Conservation (phyloP, 83 land plant species). For the Diphasiastrum complanatum region DNA sequence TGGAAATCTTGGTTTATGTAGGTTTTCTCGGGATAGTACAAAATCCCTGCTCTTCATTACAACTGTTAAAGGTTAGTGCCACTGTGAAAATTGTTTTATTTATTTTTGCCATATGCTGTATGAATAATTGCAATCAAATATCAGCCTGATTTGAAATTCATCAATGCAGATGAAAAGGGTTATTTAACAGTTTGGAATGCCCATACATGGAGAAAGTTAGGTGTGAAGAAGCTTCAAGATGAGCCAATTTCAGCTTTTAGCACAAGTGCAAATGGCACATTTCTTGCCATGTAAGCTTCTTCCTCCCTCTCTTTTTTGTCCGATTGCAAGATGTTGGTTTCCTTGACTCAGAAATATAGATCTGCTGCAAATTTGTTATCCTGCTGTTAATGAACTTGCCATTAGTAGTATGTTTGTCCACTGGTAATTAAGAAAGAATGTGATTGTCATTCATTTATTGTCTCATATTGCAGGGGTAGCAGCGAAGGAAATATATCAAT, state of each 20-base stretch:
- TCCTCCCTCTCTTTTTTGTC: neutral
- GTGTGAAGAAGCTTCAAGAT: conserved; percentile 41
- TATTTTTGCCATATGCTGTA: neutral
- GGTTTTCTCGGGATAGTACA: conserved; percentile 36
- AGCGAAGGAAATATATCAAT: conserved; percentile 43
- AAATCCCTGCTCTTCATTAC: conserved; percentile 39
- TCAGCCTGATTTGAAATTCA: neutral
- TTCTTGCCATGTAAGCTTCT: conserved; percentile 54
- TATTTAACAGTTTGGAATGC: conserved; percentile 52
- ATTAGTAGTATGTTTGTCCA: neutral
- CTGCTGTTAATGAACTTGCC: no score
- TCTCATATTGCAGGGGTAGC: conserved; percentile 43
- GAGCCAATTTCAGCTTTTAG: conserved; percentile 55
- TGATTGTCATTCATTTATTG: neutral
- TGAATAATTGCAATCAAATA: neutral
- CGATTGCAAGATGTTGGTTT: neutral
- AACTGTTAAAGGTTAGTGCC: conserved; percentile 34
- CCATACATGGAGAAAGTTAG: conserved; percentile 49
- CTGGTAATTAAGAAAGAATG: neutral
- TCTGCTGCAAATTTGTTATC: no score
- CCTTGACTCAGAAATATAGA: neutral
- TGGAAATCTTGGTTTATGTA: conserved; percentile 46
- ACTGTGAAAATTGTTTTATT: neutral
- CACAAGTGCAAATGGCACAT: conserved; percentile 58
- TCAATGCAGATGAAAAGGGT: conserved; percentile 43